phyloP scores from a whole-genome alignment of 2,329 filamentous ascomycete species.

The Aspergillus floridensis region DNA sequence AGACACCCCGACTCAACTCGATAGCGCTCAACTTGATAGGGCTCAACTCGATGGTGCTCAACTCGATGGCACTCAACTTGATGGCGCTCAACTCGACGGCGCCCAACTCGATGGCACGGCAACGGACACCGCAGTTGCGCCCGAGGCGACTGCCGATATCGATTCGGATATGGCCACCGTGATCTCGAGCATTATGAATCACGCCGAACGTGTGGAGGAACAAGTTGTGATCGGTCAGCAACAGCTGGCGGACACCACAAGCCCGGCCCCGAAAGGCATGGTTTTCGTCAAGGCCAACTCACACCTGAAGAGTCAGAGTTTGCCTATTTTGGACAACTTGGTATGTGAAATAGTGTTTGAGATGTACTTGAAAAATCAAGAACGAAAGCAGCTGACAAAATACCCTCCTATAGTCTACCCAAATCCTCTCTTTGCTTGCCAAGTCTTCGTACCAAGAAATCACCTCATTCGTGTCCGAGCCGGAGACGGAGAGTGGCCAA shows the following conservation, averaged over 20 bases:
- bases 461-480: slow-evolving; percentile 55
- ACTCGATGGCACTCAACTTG: too few relatives aligned
- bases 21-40: too few relatives aligned
- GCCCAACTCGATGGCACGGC: slow-evolving; percentile 13
- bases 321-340: slow-evolving; percentile 61
- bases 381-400: not conserved
- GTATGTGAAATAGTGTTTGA: slow-evolving; percentile 38
- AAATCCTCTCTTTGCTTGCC: slow-evolving; percentile 58
- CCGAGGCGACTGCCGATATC: slow-evolving; percentile 26
- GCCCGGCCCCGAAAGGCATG: slow-evolving; percentile 33
- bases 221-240: slow-evolving; percentile 38
- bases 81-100: too few relatives aligned
- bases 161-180: slow-evolving; percentile 38
- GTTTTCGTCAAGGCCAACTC: slow-evolving; percentile 44
- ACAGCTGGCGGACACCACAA: slow-evolving; percentile 28
- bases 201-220: slow-evolving; percentile 42
- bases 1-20: slow-evolving; percentile 20
- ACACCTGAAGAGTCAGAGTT: slow-evolving; percentile 56
- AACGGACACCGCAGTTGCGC: slow-evolving; percentile 16
- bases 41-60: too few relatives aligned
- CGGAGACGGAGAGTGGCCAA: slow-evolving; percentile 56
- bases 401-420: slow-evolving; percentile 49
- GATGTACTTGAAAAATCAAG: not conserved
- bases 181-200: slow-evolving; percentile 45
- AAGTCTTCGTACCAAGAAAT: slow-evolving; percentile 58